Base-by-base conservation (phyloP, 73 alveolate species). In the Paramecium biaurelia region DNA sequence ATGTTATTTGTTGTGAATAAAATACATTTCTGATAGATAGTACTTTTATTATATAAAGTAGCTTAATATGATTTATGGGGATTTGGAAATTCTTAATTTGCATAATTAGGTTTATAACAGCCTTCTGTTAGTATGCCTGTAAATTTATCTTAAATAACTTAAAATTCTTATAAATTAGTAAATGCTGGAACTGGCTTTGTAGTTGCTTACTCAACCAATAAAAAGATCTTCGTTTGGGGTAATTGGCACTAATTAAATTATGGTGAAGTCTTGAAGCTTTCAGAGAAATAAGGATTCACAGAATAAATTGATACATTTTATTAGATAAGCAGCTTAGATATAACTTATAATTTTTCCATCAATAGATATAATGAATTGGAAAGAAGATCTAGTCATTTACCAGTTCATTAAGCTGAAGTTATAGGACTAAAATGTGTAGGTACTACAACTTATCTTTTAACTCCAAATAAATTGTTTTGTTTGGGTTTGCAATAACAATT, bases 1-100 rank as follows among this genome's bases (percentile, higher is more conserved):
- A 37, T 35, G 86, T 34, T 0, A 72, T 37, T 4, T 72, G 86
- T 72, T 28, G 59, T 72, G 86, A 72, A 72, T 72, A 32, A 32
- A 72, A 72, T 37, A 72, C 86, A 72, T 72, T 72, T 18, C 32
- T 72, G 24, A 72, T 72, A 72, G 86, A 72, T 72, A n/a, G 86
- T 72, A 72, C 15, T 2, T 12, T 14, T 63, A 14, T 10, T 1
- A 12, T 5, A 30, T 72, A 15, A 35, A 28, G 15, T 28, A 72
- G 86, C 32, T 2, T 38, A 72, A 38, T 37, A 34, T n/a, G 86
- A 72, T 35, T 26, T 72, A 4, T 72, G 86, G 86, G 86, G 57
- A 5, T 72, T 72, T 34, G 86, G 86, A 32, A 72, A 32, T 21
- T 72, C 86, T 15, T 14, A 30, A 30, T 72, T 9, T n/a, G 58